Percentiles rank a stretch among this genome's conserved stretches.
phyloP scores from a whole-genome alignment of 495 filamentous ascomycete genomes.

The Penicillium taxi region DNA sequence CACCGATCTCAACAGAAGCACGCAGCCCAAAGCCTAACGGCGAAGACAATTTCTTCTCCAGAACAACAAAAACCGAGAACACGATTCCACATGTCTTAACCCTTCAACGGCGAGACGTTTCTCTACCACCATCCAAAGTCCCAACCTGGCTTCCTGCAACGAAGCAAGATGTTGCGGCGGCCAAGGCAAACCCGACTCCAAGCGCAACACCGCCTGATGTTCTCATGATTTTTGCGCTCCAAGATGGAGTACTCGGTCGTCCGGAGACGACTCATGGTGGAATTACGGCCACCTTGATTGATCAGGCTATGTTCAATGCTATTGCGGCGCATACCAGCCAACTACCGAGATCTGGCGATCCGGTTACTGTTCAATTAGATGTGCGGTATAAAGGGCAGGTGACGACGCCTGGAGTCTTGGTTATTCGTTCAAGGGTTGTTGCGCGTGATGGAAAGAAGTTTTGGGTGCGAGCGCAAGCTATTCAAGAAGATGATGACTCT shows the following conservation, averaged over 20 bases:
- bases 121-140: conserved; percentile 12
- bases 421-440: conserved; percentile 29
- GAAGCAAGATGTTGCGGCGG: conserved; percentile 21
- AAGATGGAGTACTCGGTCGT: conserved; percentile 33
- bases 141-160: conserved; percentile 30
- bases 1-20: conserved; percentile 29
- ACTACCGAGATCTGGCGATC: conserved; percentile 13
- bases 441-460: conserved; percentile 31
- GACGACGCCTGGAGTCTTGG: conserved; percentile 23
- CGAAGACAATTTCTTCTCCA: conserved; percentile 36
- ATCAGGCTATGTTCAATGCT: conserved; percentile 47
- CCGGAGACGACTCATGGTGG: conserved; percentile 36
- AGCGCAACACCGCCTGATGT: conserved; percentile 28
- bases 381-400: conserved; percentile 32
- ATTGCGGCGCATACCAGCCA: conserved; percentile 24
- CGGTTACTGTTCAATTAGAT: conserved; percentile 37
- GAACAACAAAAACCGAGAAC: conserved; percentile 24
- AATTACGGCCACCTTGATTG: conserved; percentile 62
- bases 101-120: conserved; percentile 24
- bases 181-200: conserved; percentile 14
- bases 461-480: conserved; percentile 34
- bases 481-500: conserved; percentile 29
- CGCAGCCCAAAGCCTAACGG: conserved; percentile 31
- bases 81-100: conserved; percentile 37
- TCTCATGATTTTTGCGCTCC: conserved; percentile 29